Percentiles rank a stretch among this genome's conserved stretches.
Evolutionary conservation across 768 basidiomycete genomes (phyloP).

Genomic region (Amanita exitialis): DNA sequence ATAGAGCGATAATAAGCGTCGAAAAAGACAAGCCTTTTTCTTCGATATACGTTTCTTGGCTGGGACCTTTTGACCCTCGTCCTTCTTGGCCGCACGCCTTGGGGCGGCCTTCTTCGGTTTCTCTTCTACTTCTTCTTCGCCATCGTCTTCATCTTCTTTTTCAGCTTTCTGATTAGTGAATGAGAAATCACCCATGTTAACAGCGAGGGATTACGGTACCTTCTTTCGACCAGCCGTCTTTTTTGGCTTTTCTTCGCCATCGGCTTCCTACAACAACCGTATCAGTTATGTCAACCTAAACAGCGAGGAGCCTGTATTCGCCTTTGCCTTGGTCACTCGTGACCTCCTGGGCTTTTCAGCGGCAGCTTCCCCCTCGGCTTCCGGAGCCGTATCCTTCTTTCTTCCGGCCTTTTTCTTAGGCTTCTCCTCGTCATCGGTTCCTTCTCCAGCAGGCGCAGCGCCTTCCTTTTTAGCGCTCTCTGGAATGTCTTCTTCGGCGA

Average conservation of each 20-base stretch:
- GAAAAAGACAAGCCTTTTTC: slow-evolving; percentile 22
- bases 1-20: not conserved
- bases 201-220: slow-evolving; percentile 8
- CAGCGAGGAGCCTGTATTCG: not conserved
- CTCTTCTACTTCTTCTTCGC: slow-evolving; percentile 25
- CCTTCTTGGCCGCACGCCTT: slow-evolving; percentile 22
- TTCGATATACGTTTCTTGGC: slow-evolving; percentile 38
- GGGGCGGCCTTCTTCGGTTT: slow-evolving; percentile 35
- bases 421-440: slow-evolving; percentile 36
- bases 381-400: slow-evolving; percentile 17
- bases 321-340: slow-evolving; percentile 8
- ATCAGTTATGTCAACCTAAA: not conserved
- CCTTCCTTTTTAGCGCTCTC: slow-evolving; percentile 54
- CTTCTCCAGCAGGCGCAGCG: slow-evolving; percentile 31
- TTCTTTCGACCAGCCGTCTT: slow-evolving; percentile 24
- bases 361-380: slow-evolving; percentile 19
- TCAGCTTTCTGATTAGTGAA: slow-evolving; percentile 8
- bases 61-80: slow-evolving; percentile 30
- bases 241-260: slow-evolving; percentile 36
- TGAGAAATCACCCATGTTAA: slow-evolving; percentile 7
- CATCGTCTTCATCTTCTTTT: slow-evolving; percentile 23
- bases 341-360: slow-evolving; percentile 22
- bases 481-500: slow-evolving; percentile 80
- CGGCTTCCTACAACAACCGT: slow-evolving; percentile 9
- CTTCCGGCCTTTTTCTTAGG: slow-evolving; percentile 38